Conservation (phyloP, 1,139 yeast genomes). For the Williopsis jadinii region DNA sequence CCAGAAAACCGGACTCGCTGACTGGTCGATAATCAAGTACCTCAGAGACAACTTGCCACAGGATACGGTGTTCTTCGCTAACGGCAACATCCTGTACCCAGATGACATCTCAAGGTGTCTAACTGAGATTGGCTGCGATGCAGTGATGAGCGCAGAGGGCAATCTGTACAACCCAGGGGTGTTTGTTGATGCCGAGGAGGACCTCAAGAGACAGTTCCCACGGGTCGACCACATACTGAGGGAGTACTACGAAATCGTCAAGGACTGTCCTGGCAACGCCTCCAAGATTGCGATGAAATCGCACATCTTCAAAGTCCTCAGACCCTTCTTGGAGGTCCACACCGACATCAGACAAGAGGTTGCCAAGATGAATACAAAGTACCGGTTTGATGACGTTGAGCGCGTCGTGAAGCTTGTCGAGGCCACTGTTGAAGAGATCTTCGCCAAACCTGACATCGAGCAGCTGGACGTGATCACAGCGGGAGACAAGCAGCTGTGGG, state of each 20-base stretch:
- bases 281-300: constrained; percentile 83
- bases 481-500: constrained; percentile 62
- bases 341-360: constrained; percentile 71
- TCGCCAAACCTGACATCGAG: constrained; percentile 36
- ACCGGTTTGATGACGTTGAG: constrained; percentile 56
- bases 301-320: constrained; percentile 81
- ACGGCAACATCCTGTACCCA: constrained; percentile 86
- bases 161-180: constrained; percentile 91
- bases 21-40: constrained; percentile 76
- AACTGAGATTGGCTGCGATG: constrained; percentile 64
- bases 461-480: constrained; percentile 42
- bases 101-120: constrained; percentile 70
- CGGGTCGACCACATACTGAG: constrained; percentile 77
- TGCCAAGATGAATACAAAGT: constrained; percentile 45
- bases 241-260: constrained; percentile 85
- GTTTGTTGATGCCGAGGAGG: constrained; percentile 35
- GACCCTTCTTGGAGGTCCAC: constrained; percentile 68
- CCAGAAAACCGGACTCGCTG: constrained; percentile 89
- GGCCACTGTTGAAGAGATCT: constrained; percentile 50
- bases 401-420: constrained; percentile 65
- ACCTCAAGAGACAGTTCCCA: constrained; percentile 67
- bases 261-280: constrained; percentile 59
- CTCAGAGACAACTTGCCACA: constrained; percentile 72
- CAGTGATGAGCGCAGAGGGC: constrained; percentile 97
- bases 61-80: constrained; percentile 86